Percentiles rank a stretch among this genome's conserved stretches.
These are phyloP conservation scores for Fusarium domesticum DNA, from an alignment of 2,329 filamentous ascomycete genomes.

Conservation along the genomic window DNA sequence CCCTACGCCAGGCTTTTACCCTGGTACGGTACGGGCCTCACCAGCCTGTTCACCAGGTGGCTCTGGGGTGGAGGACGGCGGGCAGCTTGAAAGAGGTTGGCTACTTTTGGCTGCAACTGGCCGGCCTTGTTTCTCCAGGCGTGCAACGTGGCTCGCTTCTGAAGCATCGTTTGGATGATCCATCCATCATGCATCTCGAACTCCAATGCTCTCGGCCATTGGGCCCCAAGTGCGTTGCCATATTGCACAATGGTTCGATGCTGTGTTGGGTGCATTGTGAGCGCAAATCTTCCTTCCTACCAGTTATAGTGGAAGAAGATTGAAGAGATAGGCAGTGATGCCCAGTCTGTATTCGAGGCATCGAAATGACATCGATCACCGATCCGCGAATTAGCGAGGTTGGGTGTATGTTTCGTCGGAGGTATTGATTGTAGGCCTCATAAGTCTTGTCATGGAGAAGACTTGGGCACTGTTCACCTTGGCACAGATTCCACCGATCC, in stretches of 20 bases:
- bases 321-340: too few species aligned
- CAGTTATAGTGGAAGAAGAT: too few species aligned
- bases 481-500: too few species aligned
- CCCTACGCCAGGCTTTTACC: neutral
- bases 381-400: too few species aligned
- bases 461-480: too few species aligned
- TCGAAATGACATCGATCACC: too few species aligned
- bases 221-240: constrained; percentile 19
- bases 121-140: constrained; percentile 30
- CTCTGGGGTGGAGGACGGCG: constrained; percentile 14
- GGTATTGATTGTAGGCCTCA: too few species aligned
- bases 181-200: constrained; percentile 28
- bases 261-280: constrained; percentile 22
- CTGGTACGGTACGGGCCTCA: constrained; percentile 15
- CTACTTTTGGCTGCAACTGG: constrained; percentile 26
- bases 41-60: constrained; percentile 15
- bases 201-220: constrained; percentile 28
- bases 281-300: constrained; percentile 4
- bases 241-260: constrained; percentile 22
- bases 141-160: constrained; percentile 38
- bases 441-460: too few species aligned
- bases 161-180: constrained; percentile 27
- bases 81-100: constrained; percentile 19
- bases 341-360: too few species aligned
- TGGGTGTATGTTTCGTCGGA: too few species aligned